These are phyloP conservation scores for Arthrobotrys pseudoclavata DNA, from an alignment of 2,329 filamentous ascomycete genomes.

Conservation along the genomic window DNA sequence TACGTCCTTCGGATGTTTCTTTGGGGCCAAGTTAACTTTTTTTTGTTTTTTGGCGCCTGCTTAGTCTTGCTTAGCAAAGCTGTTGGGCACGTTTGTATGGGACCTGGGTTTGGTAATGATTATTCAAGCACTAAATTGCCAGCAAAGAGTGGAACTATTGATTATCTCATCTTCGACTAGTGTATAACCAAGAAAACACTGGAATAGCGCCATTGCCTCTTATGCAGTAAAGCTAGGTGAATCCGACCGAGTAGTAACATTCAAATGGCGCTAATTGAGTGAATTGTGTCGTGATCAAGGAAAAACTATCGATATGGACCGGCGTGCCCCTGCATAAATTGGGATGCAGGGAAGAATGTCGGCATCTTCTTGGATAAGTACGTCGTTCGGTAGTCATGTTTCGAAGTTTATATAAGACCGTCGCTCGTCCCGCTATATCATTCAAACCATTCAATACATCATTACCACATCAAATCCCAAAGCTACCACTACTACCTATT, in stretches of 20 bases:
- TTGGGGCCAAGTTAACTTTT: conserved; percentile 8
- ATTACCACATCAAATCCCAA: neutral
- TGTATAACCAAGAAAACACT: neutral
- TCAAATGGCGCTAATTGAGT: conserved; percentile 42
- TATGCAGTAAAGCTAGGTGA: conserved; percentile 21
- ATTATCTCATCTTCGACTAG: conserved; percentile 17
- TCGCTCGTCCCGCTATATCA: neutral
- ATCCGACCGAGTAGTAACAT: conserved; percentile 33
- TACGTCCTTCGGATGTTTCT: conserved; percentile 19
- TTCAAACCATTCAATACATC: neutral
- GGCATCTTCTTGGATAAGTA: neutral
- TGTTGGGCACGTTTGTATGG: neutral
- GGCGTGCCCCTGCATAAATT: conserved; percentile 15
- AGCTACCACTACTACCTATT: conserved; percentile 11
- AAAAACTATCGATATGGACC: conserved; percentile 2
- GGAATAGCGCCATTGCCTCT: conserved; percentile 21
- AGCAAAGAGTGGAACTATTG: neutral
- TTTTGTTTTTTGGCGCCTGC: neutral
- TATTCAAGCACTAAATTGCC: conserved; percentile 23
- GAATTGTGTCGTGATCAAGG: conserved; percentile 47
- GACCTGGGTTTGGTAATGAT: conserved; percentile 44
- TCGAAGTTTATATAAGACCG: conserved; percentile 10
- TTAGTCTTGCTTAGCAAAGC: conserved; percentile 28
- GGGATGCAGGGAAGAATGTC: neutral
- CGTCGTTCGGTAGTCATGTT: neutral